Evolutionary conservation across 345 rosid genomes (phyloP).

Genomic region (Euphorbia lathyris): DNA sequence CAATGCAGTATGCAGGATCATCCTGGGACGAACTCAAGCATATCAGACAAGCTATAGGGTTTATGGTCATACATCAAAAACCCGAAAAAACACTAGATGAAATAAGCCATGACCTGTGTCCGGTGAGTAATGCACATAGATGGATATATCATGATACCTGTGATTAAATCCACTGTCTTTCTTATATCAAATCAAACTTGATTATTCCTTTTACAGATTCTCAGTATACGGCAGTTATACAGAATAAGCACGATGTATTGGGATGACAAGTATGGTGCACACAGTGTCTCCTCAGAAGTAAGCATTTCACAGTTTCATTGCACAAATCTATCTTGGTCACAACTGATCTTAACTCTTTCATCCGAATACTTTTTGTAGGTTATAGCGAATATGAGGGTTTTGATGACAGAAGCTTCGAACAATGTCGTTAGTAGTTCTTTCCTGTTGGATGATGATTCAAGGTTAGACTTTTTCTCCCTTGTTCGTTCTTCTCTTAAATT

Average conservation of each 20-base stretch:
- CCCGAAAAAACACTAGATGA: slow-evolving; percentile 85
- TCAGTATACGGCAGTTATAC: slow-evolving; percentile 84
- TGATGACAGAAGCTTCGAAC: slow-evolving; percentile 97
- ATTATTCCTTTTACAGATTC: slow-evolving; percentile 45
- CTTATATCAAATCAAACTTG: slow-evolving; percentile 1
- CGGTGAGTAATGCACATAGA: slow-evolving; percentile 45
- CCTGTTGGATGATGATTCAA: slow-evolving; percentile 91
- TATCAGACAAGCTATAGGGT: slow-evolving; percentile 91
- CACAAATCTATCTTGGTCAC: slow-evolving; percentile 19
- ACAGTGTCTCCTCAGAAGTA: slow-evolving; percentile 84
- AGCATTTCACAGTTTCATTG: slow-evolving; percentile 35
- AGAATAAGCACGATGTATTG: slow-evolving; percentile 93
- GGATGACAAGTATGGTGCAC: slow-evolving; percentile 96
- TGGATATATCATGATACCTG: neutral
- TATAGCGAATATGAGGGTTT: slow-evolving; percentile 79
- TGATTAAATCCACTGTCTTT: slow-evolving; percentile 5
- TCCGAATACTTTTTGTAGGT: slow-evolving; percentile 39
- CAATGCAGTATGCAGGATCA: slow-evolving; percentile 80
- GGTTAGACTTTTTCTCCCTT: slow-evolving; percentile 34
- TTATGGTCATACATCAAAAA: slow-evolving; percentile 95
- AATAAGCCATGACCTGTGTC: slow-evolving; percentile 91
- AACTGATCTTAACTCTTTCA: slow-evolving; percentile 2
- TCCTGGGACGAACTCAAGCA: slow-evolving; percentile 96
- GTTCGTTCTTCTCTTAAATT: neutral
- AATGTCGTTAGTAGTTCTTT: slow-evolving; percentile 92